Base-by-base conservation (phyloP, 2,329 filamentous ascomycete genomes). In the Cephalotrichum gorgonifer region DNA sequence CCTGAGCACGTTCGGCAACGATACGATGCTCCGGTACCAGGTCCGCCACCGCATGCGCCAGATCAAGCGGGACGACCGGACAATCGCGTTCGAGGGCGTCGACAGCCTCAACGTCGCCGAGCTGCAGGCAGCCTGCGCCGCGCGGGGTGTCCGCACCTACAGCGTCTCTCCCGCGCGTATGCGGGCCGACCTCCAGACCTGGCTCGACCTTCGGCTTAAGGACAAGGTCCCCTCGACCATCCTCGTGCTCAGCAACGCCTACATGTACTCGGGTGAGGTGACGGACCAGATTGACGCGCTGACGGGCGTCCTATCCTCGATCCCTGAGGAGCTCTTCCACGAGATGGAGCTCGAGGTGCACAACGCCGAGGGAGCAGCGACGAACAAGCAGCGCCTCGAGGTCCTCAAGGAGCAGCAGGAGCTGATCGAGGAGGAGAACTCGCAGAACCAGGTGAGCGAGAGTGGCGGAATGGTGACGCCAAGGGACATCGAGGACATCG, bases 321-420 rank as follows among this genome's bases (percentile, higher is more conserved):
- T 98, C 54, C 93, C 93, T 3, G 93, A 98, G 68, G 93, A 98
- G 67, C 77, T 98, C 38, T 98, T 94, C 86, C 93, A 98, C 75
- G 93, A 98, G 73, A 96, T 98, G 54, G 93, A 97, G 69, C 85
- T 98, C 28, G 93, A 98, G 71, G 89, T 98, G 9, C 88, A 96
- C 75, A 95, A 85, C 53, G 90, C 91, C 44, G 93, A 98, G 70
- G 93, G 93, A 53, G 91, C 90, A 11, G 93, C 93, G 23, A 98
- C 93, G 56, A 98, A 98, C 79, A 96, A 94, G 78, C 93, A 97
- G 75, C 86, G 93, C 64, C 85, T 98, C 39, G 93, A 98, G 73
- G 93, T 98, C 15, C 78, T 98, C 63, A 94, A 89, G 78, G 93
- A 98, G 73, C 93, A 98, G 73, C 87, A 98, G 66, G 93, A 96